Conservation (phyloP, 129 eudicot genomes). For the Artemisia tridentata region DNA sequence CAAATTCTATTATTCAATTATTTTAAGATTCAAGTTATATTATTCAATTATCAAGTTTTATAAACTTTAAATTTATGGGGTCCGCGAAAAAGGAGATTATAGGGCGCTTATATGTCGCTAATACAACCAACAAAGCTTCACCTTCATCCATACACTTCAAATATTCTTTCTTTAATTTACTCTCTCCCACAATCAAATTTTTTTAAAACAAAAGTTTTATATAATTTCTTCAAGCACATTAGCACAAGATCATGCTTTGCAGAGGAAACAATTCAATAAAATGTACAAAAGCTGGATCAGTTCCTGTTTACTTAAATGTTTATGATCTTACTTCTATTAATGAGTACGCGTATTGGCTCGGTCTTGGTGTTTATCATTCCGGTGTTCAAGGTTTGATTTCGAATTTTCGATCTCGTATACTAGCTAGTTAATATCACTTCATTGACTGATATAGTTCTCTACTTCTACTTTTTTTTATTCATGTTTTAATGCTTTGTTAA, state of each 20-base stretch:
- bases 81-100: conserved; percentile 26
- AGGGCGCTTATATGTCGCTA: conserved; percentile 37
- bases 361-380: conserved; percentile 87
- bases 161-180: not conserved
- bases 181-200: conserved; percentile 11
- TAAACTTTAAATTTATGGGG: conserved; percentile 2
- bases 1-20: not conserved
- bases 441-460: too few species aligned
- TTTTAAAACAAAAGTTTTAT: too few species aligned
- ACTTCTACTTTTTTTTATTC: too few species aligned
- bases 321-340: conserved; percentile 84
- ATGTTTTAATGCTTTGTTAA: too few species aligned
- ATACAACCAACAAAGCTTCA: conserved; percentile 33
- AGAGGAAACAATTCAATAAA: conserved; percentile 31
- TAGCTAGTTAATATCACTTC: not conserved
- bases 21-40: not conserved
- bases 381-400: conserved; percentile 77
- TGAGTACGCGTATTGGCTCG: conserved; percentile 86
- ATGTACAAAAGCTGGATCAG: conserved; percentile 57
- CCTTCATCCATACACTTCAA: conserved; percentile 29
- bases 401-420: not conserved
- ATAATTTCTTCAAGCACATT: too few species aligned
- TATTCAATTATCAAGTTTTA: not conserved
- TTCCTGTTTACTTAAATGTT: conserved; percentile 68
- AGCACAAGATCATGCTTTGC: conserved; percentile 24